Base-by-base conservation (phyloP, 2,329 filamentous ascomycete species). In the Scedosporium aurantiacum region DNA sequence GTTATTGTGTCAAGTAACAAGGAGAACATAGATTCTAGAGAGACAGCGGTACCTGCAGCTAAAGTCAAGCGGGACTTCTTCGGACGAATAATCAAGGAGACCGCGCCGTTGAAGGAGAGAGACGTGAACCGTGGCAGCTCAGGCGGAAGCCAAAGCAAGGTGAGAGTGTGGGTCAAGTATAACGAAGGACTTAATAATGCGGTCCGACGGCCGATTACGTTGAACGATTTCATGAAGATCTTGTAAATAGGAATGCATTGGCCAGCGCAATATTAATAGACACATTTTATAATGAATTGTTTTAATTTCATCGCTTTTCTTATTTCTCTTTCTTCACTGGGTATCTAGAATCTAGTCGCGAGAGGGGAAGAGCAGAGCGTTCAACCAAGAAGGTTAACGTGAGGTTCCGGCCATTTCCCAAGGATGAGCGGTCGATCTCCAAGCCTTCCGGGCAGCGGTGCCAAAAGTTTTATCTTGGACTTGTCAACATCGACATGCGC, bases 161-260 rank as follows among this genome's bases (percentile, higher is more conserved):
- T 68, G 8, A 79, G 87, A 67, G 88, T 92, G 3, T 96, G 91
- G 91, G 85, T 96, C 50, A 93, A 85, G 65, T 97, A 86, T 72
- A 86, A 96, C 68, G 92, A 97, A 75, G 92, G 92, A 0, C 86
- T 91, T 70, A 94, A 91, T 61, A 96, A 97, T 79, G 92, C 92
- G 10, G 92, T 97, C 63, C 82, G 89, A 72, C 96, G 96, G 72
- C 90, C 91, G 2, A 85, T 97, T 64, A 89, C 89, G 7, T 72
- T 96, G 71, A 81, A 83, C 64, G 92, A 96, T 72, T 82, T 97
- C 67, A 57, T 61, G 59, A 61, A 57, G 37, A 47, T 57, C 27
- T 47, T 61, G 50, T 61, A 61, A 37, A 32, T n/a, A 40, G 12
- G 21, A 16, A 27, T 55, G 50, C 25, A 25, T 55, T 16, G 21